Percentiles rank a stretch among this genome's conserved stretches.
Conservation (phyloP, 2,329 filamentous ascomycete genomes). For the Penicillium oxalicum region DNA sequence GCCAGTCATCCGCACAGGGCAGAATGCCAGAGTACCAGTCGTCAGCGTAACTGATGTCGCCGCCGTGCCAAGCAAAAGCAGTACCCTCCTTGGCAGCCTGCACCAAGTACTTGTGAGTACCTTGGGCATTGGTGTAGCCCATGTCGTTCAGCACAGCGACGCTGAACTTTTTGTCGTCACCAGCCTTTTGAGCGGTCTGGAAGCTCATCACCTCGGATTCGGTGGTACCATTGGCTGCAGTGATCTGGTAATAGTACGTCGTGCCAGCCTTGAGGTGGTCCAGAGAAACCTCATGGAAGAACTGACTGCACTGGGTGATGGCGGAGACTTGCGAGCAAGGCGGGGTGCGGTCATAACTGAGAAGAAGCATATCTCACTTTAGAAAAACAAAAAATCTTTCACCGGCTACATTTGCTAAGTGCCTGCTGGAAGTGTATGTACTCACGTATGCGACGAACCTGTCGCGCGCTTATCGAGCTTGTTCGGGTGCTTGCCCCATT, state of each 20-base stretch:
- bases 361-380: no score
- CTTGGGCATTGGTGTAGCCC: conserved; percentile 49
- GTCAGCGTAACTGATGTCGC: conserved; percentile 48
- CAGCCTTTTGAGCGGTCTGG: conserved; percentile 42
- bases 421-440: not conserved
- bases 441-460: conserved; percentile 41
- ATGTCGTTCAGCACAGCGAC: conserved; percentile 49
- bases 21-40: conserved; percentile 50
- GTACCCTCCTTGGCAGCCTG: conserved; percentile 41
- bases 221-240: conserved; percentile 47
- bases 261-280: conserved; percentile 37
- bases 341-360: conserved; percentile 48
- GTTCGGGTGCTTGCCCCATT: conserved; percentile 38
- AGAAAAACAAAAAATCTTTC: not conserved
- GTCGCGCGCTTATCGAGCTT: conserved; percentile 32
- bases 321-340: conserved; percentile 42
- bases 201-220: conserved; percentile 44
- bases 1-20: conserved; percentile 44
- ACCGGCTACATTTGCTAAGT: no score
- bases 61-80: conserved; percentile 50
- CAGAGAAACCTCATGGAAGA: conserved; percentile 49
- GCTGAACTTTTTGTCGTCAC: conserved; percentile 39
- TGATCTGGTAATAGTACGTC: conserved; percentile 49
- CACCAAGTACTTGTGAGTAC: conserved; percentile 43
- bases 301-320: conserved; percentile 48